Conservation (phyloP, 495 filamentous ascomycete species). For the Xylaria flabelliformis region DNA sequence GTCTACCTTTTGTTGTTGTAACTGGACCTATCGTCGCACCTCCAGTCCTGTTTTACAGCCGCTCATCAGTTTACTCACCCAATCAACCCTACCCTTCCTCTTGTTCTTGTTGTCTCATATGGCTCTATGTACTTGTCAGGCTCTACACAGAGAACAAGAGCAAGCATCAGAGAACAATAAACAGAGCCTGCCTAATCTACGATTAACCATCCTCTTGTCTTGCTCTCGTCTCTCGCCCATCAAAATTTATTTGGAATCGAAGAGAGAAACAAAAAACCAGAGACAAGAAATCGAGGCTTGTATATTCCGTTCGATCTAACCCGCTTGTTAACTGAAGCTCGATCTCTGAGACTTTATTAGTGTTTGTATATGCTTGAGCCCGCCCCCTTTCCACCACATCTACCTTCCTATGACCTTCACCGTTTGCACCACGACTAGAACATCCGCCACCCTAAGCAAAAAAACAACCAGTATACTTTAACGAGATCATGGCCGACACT, state of each 20-base stretch:
- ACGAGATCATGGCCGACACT: constrained; percentile 26
- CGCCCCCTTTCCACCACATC: constrained; percentile 18
- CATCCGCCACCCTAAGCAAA: constrained; percentile 2
- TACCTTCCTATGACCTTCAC: neutral
- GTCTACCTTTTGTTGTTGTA: constrained; percentile 19
- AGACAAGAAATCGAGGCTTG: constrained; percentile 7
- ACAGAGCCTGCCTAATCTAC: constrained; percentile 16
- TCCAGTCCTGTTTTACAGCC: constrained; percentile 1
- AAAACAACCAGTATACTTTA: neutral
- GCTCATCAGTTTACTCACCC: neutral
- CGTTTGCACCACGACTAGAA: constrained; percentile 23
- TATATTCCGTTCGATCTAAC: constrained; percentile 9
- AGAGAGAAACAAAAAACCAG: neutral
- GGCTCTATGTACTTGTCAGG: neutral
- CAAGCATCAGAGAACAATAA: constrained; percentile 23
- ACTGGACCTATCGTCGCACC: constrained; percentile 12
- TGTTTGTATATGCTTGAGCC: constrained; percentile 27
- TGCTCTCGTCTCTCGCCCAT: constrained; percentile 22
- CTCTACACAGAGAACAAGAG: constrained; percentile 24
- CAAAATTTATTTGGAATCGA: neutral
- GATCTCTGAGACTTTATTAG: constrained; percentile 10
- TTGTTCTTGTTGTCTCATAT: constrained; percentile 25
- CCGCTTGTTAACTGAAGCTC: constrained; percentile 12
- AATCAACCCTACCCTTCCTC: neutral
- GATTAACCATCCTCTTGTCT: constrained; percentile 29